These are phyloP conservation scores for Magnolia officinalis DNA, from an alignment of 164 flowering plant genomes.

Conservation along the genomic window DNA sequence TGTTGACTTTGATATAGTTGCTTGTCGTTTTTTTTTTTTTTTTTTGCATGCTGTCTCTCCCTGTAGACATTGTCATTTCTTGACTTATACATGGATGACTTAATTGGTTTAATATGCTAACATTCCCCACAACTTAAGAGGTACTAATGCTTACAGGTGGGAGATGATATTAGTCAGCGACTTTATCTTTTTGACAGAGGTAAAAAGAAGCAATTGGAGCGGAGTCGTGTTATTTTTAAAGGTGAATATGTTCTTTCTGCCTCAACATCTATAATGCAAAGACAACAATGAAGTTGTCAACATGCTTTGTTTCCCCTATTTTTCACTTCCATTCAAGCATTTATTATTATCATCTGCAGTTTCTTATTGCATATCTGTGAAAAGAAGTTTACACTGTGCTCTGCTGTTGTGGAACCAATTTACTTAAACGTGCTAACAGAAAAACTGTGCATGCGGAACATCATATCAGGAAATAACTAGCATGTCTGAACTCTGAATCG, in stretches of 20 bases:
- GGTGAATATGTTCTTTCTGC: conserved; percentile 31
- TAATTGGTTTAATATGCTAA: neutral
- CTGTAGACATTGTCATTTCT: neutral
- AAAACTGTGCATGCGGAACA: too few relatives aligned
- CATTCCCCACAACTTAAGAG: neutral
- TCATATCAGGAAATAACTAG: too few relatives aligned
- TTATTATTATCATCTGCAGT: too few relatives aligned
- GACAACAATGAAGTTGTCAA: neutral
- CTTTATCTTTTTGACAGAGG: conserved; percentile 79
- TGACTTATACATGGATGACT: neutral
- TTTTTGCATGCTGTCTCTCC: neutral
- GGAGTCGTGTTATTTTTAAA: conserved; percentile 55
- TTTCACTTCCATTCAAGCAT: too few relatives aligned
- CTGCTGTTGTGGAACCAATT: neutral
- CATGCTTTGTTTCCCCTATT: neutral
- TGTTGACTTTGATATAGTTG: neutral
- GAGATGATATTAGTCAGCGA: conserved; percentile 40
- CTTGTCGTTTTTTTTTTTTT: neutral
- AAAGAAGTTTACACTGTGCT: too few relatives aligned
- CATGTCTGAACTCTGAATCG: too few relatives aligned
- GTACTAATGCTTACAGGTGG: conserved; percentile 39
- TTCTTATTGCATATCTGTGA: too few relatives aligned
- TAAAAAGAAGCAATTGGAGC: conserved; percentile 74
- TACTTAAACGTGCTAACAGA: neutral
- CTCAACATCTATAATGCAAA: neutral